A percentile compares a stretch with the other conserved stretches of the same genome.
Conservation (phyloP, 352 stramenopile species). For the Globisporangium mamillatum region DNA sequence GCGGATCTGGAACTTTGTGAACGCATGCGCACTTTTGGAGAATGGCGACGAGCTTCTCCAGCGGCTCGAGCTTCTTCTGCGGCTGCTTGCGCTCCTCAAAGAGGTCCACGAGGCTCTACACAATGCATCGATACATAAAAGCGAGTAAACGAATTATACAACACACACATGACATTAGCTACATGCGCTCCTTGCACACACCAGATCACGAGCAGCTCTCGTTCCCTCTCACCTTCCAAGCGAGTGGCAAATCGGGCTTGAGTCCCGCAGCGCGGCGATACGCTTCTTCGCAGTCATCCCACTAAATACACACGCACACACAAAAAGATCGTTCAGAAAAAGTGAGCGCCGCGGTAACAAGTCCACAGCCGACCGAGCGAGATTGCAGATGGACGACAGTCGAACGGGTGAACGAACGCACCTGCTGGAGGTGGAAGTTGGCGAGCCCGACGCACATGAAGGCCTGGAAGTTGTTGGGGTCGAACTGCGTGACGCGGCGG, state of each 20-base stretch:
- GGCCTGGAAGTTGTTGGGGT: slow-evolving; percentile 78
- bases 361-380: not conserved
- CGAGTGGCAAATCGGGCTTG: slow-evolving; percentile 67
- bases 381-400: not conserved
- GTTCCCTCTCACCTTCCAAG: slow-evolving; percentile 65
- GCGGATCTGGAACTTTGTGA: too few relatives aligned
- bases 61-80: slow-evolving; percentile 58
- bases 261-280: slow-evolving; percentile 62
- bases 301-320: slow-evolving; percentile 28
- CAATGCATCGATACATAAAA: not conserved
- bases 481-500: slow-evolving; percentile 74
- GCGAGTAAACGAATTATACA: not conserved
- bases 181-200: not conserved
- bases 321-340: not conserved
- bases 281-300: slow-evolving; percentile 65
- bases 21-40: slow-evolving; percentile 46
- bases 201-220: not conserved
- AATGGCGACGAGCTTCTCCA: slow-evolving; percentile 75
- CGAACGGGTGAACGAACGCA: slow-evolving; percentile 21
- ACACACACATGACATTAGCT: not conserved
- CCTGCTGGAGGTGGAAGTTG: slow-evolving; percentile 70
- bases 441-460: slow-evolving; percentile 79
- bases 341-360: not conserved
- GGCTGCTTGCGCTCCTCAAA: slow-evolving; percentile 49
- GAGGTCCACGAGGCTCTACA: slow-evolving; percentile 73